These are phyloP conservation scores for Schizothecium vesticola DNA, from an alignment of 495 filamentous ascomycete genomes.

Conservation along the genomic window DNA sequence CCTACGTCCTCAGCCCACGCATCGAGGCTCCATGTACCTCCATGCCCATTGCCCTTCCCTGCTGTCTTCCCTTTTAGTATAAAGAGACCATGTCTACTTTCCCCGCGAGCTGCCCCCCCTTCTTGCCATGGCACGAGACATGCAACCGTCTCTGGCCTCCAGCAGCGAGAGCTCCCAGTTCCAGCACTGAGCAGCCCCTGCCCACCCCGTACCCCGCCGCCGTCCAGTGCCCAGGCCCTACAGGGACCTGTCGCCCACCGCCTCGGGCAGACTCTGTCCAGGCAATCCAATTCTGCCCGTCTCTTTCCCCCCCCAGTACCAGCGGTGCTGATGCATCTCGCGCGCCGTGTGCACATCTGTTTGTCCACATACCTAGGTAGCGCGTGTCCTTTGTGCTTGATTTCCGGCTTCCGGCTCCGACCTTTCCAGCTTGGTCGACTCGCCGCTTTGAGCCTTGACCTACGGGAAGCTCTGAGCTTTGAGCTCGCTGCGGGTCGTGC, in stretches of 20 bases:
- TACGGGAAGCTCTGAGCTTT: not conserved
- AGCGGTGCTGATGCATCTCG: constrained; percentile 8
- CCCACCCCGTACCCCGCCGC: not conserved
- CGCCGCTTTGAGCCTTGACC: not conserved
- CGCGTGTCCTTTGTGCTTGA: not conserved
- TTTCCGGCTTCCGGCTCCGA: constrained; percentile 2
- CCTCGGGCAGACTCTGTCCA: not conserved
- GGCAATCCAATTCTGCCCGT: not conserved
- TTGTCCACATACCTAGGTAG: constrained; percentile 16
- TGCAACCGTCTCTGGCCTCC: constrained; percentile 35
- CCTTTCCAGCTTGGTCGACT: not conserved
- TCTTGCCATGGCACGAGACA: constrained; percentile 42
- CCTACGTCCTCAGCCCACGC: not conserved
- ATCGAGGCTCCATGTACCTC: constrained; percentile 23
- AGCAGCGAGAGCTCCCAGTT: constrained; percentile 29
- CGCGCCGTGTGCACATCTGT: constrained; percentile 18
- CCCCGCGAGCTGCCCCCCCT: constrained; percentile 35
- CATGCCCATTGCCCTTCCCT: not conserved
- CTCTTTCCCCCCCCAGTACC: not conserved
- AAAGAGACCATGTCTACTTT: constrained; percentile 40
- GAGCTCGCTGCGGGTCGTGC: not conserved
- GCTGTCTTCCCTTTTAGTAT: constrained; percentile 26
- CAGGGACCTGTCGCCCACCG: not conserved
- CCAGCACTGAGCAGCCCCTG: not conserved
- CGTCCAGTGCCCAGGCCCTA: not conserved